Evolutionary conservation across 306 rosid genomes (phyloP), one percentile per base, ranked within the genome.

Genomic region (Cucurbita argyrosperma): DNA sequence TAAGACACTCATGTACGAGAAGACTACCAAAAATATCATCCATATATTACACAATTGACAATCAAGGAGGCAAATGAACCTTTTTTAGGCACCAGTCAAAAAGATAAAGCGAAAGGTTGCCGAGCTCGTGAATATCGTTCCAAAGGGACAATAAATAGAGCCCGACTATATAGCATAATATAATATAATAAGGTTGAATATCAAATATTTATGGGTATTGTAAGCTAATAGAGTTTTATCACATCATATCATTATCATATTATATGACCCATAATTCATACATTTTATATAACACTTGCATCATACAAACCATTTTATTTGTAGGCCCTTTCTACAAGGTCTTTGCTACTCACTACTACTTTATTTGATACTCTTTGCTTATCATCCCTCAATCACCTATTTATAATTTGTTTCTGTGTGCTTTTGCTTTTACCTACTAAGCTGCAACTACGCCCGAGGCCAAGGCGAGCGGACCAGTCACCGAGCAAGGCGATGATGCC

Each of bases 391-490:
- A 49, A 49, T 71, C 74, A 69, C 21, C 57, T 46, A 12, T 16
- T 52, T 71, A 37, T 51, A 49, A 0, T 16, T 71, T 13, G 19
- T 71, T 51, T 71, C 5, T 12, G 38, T 13, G 23, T 67, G 55
- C 35, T 30, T 30, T 30, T 11, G 39, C 46, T 67, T 45, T 67
- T 67, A 43, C 74, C 78, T 77, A 89, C 77, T 76, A 89, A 51
- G 92, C 90, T 19, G 89, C 90, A 69, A 78, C 87, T 53, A 87
- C 83, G 35, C 83, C 86, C 4, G 90, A 61, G 0, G 81, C 76
- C 76, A 85, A 71, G 40, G 82, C 76, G 8, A 52, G 83, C 2
- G 90, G 84, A 61, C 80, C 70, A 5, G 23, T 43, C 42, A 69
- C 74, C 6, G 90, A 80, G 87, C 90, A 84, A 5, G 88, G 87